phyloP scores from a whole-genome alignment of 495 filamentous ascomycete species.

The Penicillium malachiteum region DNA sequence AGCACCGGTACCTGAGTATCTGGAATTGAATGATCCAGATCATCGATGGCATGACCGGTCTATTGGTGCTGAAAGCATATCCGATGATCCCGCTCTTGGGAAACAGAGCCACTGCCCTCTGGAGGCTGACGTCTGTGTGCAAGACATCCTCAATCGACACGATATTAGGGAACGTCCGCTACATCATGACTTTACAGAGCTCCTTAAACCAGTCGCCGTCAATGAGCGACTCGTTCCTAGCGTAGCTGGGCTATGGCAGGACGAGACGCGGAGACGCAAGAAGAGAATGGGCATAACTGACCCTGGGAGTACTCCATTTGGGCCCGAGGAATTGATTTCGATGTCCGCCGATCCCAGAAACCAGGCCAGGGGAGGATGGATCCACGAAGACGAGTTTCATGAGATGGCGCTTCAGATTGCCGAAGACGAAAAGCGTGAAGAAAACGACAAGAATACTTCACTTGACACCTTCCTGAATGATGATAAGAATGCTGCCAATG shows the following conservation, averaged over 20 bases:
- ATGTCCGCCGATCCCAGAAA: conserved; percentile 81
- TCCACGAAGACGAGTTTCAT: conserved; percentile 84
- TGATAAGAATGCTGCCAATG: conserved; percentile 48
- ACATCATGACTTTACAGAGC: conserved; percentile 87
- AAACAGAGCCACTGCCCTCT: conserved; percentile 84
- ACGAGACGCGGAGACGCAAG: conserved; percentile 80
- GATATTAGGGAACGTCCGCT: conserved; percentile 69
- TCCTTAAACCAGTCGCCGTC: conserved; percentile 56
- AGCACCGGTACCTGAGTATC: conserved; percentile 67
- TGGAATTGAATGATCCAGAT: conserved; percentile 52
- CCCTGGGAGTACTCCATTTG: conserved; percentile 70
- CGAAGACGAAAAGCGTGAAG: conserved; percentile 57
- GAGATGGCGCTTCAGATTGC: conserved; percentile 60
- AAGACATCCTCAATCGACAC: conserved; percentile 82
- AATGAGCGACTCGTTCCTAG: conserved; percentile 86
- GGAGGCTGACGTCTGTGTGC: conserved; percentile 83
- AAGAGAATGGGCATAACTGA: conserved; percentile 59
- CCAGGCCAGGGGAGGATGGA: conserved; percentile 70
- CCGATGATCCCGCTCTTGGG: conserved; percentile 60
- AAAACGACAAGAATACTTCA: conserved; percentile 42
- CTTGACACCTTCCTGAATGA: conserved; percentile 65
- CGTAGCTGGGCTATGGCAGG: conserved; percentile 90
- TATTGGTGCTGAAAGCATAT: conserved; percentile 52
- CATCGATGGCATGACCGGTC: conserved; percentile 82
- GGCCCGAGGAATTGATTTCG: conserved; percentile 73